Evolutionary conservation across 192 early-diverging fungal genomes (phyloP).

Genomic region (Nowakowskiella sp.): DNA sequence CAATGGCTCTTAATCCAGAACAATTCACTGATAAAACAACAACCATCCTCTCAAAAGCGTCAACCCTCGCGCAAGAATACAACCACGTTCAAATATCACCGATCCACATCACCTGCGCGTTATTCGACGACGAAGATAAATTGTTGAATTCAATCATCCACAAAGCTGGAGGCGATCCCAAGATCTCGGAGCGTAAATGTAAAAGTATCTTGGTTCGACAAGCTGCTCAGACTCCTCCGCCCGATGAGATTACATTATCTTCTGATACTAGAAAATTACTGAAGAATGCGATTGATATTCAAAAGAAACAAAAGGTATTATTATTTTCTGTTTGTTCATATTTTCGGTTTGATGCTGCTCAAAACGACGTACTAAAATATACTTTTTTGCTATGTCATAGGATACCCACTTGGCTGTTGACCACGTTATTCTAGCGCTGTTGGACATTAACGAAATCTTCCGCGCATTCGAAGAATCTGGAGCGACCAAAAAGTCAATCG

Average conservation of each 20-base stretch:
- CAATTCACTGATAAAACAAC: constrained; percentile 84
- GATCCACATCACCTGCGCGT: constrained; percentile 68
- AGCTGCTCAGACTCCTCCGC: constrained; percentile 81
- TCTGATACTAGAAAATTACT: constrained; percentile 56
- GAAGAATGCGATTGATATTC: constrained; percentile 65
- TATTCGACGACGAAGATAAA: constrained; percentile 77
- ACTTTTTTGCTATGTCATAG: constrained; percentile 12
- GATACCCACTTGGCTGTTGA: constrained; percentile 85
- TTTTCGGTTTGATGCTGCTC: neutral
- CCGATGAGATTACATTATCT: constrained; percentile 59
- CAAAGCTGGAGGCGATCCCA: constrained; percentile 77
- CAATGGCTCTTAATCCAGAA: constrained; percentile 45
- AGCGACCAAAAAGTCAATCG: constrained; percentile 58
- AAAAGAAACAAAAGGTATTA: constrained; percentile 67
- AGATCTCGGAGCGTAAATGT: constrained; percentile 64
- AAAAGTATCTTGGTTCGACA: constrained; percentile 70
- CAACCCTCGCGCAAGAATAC: constrained; percentile 66
- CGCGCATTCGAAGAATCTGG: constrained; percentile 61
- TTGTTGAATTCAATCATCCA: constrained; percentile 69
- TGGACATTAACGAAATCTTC: constrained; percentile 55
- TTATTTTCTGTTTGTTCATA: constrained; percentile 1
- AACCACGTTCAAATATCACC: constrained; percentile 69
- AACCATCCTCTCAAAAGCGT: constrained; percentile 53
- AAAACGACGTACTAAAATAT: too few relatives aligned
- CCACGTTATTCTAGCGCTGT: constrained; percentile 78